phyloP scores from a whole-genome alignment of 768 basidiomycete genomes.

The Ephemerocybe angulata region DNA sequence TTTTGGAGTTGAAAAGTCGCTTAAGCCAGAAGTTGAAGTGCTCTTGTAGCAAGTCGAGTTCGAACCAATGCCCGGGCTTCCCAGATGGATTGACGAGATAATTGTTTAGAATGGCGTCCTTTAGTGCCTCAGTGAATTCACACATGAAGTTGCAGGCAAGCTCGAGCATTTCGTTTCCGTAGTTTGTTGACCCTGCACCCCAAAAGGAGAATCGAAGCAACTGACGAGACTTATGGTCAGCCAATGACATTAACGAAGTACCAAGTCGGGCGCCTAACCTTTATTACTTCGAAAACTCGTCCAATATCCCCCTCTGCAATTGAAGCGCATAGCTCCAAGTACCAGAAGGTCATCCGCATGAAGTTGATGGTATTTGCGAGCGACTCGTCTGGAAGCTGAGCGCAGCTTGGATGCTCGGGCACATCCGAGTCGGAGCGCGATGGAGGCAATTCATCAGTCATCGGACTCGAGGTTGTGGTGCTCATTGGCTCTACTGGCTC shows the following conservation, averaged over 20 bases:
- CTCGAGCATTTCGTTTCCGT: constrained; percentile 18
- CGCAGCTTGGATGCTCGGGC: no score
- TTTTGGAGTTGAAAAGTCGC: constrained; percentile 5
- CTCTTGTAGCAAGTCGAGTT: constrained; percentile 17
- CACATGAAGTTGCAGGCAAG: constrained; percentile 16
- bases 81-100: constrained; percentile 17
- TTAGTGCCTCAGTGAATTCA: constrained; percentile 10
- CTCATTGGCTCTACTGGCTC: not conserved
- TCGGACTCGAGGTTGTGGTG: no score
- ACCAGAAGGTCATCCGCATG: not conserved
- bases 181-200: constrained; percentile 16
- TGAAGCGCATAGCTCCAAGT: not conserved
- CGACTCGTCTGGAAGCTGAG: not conserved
- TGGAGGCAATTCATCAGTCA: no score
- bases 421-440: no score
- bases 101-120: constrained; percentile 11
- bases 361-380: not conserved
- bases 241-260: no score
- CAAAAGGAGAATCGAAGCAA: constrained; percentile 14
- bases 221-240: no score
- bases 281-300: not conserved
- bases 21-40: constrained; percentile 18
- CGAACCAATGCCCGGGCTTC: constrained; percentile 7
- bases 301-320: not conserved
- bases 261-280: no score